These are phyloP conservation scores for Teunomyces stri DNA, from an alignment of 805 yeast species.

Conservation along the genomic window DNA sequence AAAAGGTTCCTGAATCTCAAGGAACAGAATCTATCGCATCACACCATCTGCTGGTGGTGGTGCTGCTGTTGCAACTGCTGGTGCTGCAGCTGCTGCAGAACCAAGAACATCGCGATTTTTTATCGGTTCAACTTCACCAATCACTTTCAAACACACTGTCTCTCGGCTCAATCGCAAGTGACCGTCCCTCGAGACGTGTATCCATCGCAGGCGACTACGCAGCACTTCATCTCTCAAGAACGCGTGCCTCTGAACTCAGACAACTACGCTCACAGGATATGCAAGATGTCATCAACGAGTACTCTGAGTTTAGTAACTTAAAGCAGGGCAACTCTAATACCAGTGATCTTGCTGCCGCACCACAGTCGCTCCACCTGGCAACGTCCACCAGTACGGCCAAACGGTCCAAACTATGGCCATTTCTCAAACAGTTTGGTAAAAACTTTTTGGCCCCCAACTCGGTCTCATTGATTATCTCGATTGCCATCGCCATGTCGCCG, in stretches of 20 bases:
- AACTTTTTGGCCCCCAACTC: conserved; percentile 74
- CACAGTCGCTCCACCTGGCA: conserved; percentile 7
- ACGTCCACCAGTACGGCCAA: not conserved
- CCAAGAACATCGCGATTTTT: conserved; percentile 9
- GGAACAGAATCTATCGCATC: not conserved
- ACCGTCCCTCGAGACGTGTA: conserved; percentile 5
- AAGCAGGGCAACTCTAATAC: conserved; percentile 17
- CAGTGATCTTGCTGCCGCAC: conserved; percentile 10
- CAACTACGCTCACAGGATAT: conserved; percentile 32
- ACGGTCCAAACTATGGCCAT: not conserved
- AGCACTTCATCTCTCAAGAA: conserved; percentile 11
- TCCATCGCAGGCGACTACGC: conserved; percentile 11
- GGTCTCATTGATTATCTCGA: conserved; percentile 59
- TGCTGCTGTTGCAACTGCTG: not conserved
- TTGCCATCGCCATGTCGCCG: conserved; percentile 79
- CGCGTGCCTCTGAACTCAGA: conserved; percentile 26
- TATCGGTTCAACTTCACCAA: conserved; percentile 10
- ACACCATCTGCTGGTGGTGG: not conserved
- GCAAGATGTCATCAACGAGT: conserved; percentile 40
- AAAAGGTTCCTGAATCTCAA: not conserved
- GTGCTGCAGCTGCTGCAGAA: not conserved
- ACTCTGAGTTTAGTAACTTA: conserved; percentile 38
- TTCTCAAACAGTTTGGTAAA: conserved; percentile 18
- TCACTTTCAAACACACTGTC: conserved; percentile 9
- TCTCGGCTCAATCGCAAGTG: conserved; percentile 5